Percentiles rank a stretch among this genome's conserved stretches.
Conservation (phyloP, 2,329 filamentous ascomycete species). For the Neofusicoccum ribis region DNA sequence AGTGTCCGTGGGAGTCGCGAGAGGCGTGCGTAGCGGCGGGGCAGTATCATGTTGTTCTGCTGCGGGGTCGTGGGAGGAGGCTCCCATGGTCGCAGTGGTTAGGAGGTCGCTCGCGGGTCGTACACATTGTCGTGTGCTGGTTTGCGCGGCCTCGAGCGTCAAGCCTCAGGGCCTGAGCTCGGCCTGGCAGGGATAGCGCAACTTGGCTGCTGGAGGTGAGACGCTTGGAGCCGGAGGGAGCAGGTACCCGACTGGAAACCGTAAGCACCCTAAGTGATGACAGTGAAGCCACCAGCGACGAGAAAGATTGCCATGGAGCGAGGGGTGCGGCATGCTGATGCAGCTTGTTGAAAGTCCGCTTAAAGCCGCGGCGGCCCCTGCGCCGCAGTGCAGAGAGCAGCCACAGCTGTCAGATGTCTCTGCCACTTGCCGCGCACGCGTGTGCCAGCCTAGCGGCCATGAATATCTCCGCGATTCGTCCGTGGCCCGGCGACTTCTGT, state of each 20-base stretch:
- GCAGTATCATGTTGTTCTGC: conserved; percentile 1
- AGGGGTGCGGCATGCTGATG: too few species aligned
- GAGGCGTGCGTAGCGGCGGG: conserved; percentile 16
- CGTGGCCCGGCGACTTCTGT: background rate
- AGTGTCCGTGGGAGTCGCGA: conserved; percentile 17
- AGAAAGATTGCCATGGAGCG: too few species aligned
- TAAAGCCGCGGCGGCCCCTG: too few species aligned
- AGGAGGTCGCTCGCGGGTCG: background rate
- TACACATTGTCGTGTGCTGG: background rate
- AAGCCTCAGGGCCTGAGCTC: conserved; percentile 3
- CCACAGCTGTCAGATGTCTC: too few species aligned
- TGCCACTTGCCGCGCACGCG: too few species aligned
- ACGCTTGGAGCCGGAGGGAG: background rate
- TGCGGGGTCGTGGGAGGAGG: background rate
- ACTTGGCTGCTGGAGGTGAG: background rate
- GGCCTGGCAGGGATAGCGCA: background rate
- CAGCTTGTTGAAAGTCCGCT: too few species aligned
- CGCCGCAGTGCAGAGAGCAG: too few species aligned
- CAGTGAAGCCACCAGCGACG: too few species aligned
- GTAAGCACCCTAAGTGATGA: too few species aligned
- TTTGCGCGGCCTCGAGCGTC: conserved; percentile 13
- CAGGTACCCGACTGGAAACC: background rate
- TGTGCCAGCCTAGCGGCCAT: background rate
- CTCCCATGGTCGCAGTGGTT: background rate
- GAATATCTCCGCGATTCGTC: background rate